Evolutionary conservation across 2,329 filamentous ascomycete species (phyloP), one percentile per base, ranked within the genome.

Genomic region (Talaromyces piceae): DNA sequence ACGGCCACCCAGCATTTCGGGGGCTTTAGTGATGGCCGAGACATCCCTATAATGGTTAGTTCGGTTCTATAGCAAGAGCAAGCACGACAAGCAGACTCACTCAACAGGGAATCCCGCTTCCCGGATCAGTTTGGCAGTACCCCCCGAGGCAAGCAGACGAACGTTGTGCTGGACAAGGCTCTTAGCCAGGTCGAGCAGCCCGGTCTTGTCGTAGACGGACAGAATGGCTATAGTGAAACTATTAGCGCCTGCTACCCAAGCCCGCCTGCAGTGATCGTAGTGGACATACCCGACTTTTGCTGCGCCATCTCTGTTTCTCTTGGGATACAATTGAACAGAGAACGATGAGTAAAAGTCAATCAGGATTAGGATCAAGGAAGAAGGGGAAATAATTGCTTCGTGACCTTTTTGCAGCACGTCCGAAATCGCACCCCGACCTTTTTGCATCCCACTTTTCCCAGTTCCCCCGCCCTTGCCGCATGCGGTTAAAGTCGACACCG

Each of bases 161-260:
- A 95, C 87, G 82, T 93, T 86, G 67, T 94, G 82, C 77, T 91
- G 82, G 66, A 87, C 81, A 47, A 96, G 82, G 62, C 90, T 90
- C 74, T 95, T 95, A 63, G 90, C 89, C 61, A 96, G 79, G 73
- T 96, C 91, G 60, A 96, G 76, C 59, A 95, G 81, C 55, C 91
- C 93, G 51, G 91, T 97, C 84, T 98, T 98, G 80, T 98, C 89
- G 70, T 93, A 97, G 77, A 97, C 93, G 59, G 91, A 97, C 69
- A 98, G 80, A 67, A 98, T 97, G 60, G 93, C 93, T 78, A n/a
- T 20, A 12, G 27, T 12, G 25, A 5, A 28, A n/a, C 8, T 28
- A 13, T 12, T 31, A 50, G 48, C 27, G 27, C 1, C 6, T 2
- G n/a, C 18, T 6, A 49, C 54, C 51, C 25, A 48, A 20, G 43